Evolutionary conservation across 2,329 filamentous ascomycete species (phyloP).

Genomic region (Dactylonectria estremocensis): DNA sequence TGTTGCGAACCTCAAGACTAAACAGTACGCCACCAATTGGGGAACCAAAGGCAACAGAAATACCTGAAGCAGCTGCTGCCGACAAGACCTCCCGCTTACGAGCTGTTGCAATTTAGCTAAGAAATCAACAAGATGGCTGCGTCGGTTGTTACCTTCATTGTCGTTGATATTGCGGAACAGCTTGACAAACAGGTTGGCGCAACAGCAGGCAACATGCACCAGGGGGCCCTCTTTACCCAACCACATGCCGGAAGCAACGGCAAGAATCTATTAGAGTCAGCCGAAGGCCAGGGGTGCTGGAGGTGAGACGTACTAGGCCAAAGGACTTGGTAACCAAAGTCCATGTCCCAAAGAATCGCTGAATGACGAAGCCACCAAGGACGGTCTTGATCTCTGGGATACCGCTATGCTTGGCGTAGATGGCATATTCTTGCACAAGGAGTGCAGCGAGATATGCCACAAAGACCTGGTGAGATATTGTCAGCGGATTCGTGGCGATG

Average conservation of each 20-base stretch:
- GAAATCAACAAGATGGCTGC: not conserved
- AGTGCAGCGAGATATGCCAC: constrained; percentile 85
- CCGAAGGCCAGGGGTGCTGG: not conserved
- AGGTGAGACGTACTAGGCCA: constrained; percentile 77
- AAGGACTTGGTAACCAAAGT: constrained; percentile 91
- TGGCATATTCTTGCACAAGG: constrained; percentile 86
- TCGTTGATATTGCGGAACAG: constrained; percentile 83
- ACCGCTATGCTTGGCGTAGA: constrained; percentile 93
- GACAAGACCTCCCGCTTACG: constrained; percentile 95
- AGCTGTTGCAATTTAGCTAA: constrained; percentile 64
- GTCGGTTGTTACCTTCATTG: constrained; percentile 80
- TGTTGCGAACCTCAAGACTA: constrained; percentile 81
- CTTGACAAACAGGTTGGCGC: constrained; percentile 94
- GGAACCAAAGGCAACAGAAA: constrained; percentile 94
- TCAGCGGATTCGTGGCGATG: constrained; percentile 33
- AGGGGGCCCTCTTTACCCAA: constrained; percentile 95
- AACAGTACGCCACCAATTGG: constrained; percentile 96
- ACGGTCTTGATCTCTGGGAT: constrained; percentile 99
- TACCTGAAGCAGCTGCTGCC: constrained; percentile 91
- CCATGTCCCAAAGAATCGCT: constrained; percentile 88
- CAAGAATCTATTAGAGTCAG: constrained; percentile 76
- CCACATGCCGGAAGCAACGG: constrained; percentile 96
- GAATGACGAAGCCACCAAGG: constrained; percentile 93
- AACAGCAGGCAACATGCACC: constrained; percentile 97
- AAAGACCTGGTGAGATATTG: constrained; percentile 67